These are phyloP conservation scores for Paramecium octaurelia DNA, from an alignment of 73 alveolate genomes.

Conservation along the genomic window DNA sequence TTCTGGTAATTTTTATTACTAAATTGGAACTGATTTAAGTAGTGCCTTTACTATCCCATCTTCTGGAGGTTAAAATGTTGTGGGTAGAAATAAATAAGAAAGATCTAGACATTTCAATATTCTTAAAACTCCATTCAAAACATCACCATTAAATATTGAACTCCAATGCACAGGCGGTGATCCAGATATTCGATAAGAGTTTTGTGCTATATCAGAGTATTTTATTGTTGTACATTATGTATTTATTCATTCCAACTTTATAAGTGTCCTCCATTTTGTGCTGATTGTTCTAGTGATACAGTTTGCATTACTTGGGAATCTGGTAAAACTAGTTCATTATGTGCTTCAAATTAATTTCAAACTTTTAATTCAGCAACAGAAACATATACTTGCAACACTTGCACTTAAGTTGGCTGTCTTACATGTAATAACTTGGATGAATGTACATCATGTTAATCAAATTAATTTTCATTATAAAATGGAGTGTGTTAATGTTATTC, in stretches of 20 bases:
- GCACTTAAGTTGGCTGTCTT: background rate
- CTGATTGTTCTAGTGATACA: background rate
- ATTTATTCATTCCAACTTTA: background rate
- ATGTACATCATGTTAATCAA: background rate
- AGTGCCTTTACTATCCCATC: background rate
- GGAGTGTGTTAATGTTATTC: background rate
- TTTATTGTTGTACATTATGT: background rate
- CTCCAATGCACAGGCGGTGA: background rate
- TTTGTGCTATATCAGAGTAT: background rate
- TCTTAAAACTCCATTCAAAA: background rate
- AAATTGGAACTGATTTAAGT: background rate
- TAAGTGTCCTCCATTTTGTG: background rate
- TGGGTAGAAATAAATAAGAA: background rate
- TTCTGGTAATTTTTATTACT: background rate
- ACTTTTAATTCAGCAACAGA: background rate
- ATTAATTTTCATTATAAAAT: background rate
- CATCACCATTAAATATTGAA: background rate
- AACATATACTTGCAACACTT: background rate
- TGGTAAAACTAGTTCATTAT: background rate
- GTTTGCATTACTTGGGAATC: background rate
- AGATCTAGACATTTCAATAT: background rate
- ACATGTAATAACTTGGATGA: background rate
- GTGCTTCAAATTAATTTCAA: background rate
- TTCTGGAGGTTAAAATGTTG: background rate
- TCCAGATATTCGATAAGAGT: background rate